phyloP scores from a whole-genome alignment of 2,329 filamentous ascomycete genomes.

The Claviceps capensis region DNA sequence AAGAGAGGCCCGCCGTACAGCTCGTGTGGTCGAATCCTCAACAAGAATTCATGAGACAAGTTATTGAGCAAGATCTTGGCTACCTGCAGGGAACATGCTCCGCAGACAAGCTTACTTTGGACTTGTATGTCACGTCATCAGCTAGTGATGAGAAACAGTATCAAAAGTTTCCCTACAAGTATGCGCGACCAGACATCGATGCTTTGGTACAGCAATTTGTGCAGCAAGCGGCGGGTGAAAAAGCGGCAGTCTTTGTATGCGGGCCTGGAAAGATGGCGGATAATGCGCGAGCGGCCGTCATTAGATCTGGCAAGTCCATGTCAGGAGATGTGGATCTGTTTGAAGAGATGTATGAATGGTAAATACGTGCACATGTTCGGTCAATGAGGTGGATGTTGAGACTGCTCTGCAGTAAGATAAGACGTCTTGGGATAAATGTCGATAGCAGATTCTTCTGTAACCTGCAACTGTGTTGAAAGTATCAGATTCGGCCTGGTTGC shows the following conservation, averaged over 20 bases:
- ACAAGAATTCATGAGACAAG: background rate
- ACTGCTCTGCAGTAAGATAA: background rate
- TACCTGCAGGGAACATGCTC: background rate
- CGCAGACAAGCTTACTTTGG: background rate
- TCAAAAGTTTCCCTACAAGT: background rate
- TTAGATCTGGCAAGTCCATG: background rate
- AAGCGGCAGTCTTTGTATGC: conserved; percentile 22
- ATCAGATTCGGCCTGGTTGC: too few relatives aligned
- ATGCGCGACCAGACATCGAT: background rate
- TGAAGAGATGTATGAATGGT: background rate
- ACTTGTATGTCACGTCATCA: background rate
- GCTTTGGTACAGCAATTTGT: background rate
- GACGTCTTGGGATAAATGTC: background rate
- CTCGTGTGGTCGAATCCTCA: background rate
- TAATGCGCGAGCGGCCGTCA: conserved; percentile 18
- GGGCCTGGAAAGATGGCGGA: conserved; percentile 24
- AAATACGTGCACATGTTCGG: background rate
- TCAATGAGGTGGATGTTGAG: background rate
- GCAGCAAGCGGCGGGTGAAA: conserved; percentile 7
- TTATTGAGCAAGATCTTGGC: background rate
- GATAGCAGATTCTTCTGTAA: too few relatives aligned
- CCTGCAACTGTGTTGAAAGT: too few relatives aligned
- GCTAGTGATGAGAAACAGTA: background rate
- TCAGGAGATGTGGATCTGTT: background rate
- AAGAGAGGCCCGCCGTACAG: background rate